Evolutionary conservation across 257 asterid species (phyloP).

Genomic region (Perilla frutescens): DNA sequence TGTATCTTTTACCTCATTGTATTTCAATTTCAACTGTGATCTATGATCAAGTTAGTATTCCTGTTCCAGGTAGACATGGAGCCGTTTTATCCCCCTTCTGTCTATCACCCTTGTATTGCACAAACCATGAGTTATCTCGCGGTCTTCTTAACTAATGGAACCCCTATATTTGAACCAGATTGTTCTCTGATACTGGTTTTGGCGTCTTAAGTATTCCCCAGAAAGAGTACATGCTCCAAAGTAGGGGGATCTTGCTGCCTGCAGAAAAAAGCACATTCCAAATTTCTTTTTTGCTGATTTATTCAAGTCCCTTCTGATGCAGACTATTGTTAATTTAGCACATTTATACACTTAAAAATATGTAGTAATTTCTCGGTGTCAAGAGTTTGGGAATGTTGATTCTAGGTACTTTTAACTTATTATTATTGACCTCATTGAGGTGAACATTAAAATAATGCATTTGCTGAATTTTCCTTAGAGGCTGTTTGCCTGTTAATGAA

Average conservation of each 20-base stretch:
- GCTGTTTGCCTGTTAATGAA: constrained; percentile 25
- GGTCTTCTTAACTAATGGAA: background rate
- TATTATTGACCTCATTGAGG: constrained; percentile 14
- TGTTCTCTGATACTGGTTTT: constrained; percentile 3
- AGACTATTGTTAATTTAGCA: background rate
- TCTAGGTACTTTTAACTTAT: background rate
- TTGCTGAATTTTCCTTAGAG: constrained; percentile 6
- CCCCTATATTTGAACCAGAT: background rate
- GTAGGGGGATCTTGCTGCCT: too few relatives aligned
- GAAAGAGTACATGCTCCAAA: background rate
- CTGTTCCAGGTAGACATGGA: constrained; percentile 9
- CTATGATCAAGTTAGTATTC: background rate
- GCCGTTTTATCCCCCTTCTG: background rate
- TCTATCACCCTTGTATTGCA: constrained; percentile 12
- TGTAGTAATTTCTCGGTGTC: constrained; percentile 4
- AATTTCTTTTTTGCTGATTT: background rate
- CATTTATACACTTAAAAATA: background rate
- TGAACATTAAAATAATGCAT: constrained; percentile 3
- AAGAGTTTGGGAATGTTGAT: constrained; percentile 14
- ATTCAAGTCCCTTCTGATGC: constrained; percentile 14
- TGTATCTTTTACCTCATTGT: constrained; percentile 19
- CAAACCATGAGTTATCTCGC: constrained; percentile 18
- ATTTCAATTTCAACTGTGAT: constrained; percentile 14
- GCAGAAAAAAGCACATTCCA: too few relatives aligned
- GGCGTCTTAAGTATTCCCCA: background rate